Evolutionary conservation across 176 grass and related monocot species (phyloP), one percentile per base, ranked within the genome.

Genomic region (Tuctoria greenei): DNA sequence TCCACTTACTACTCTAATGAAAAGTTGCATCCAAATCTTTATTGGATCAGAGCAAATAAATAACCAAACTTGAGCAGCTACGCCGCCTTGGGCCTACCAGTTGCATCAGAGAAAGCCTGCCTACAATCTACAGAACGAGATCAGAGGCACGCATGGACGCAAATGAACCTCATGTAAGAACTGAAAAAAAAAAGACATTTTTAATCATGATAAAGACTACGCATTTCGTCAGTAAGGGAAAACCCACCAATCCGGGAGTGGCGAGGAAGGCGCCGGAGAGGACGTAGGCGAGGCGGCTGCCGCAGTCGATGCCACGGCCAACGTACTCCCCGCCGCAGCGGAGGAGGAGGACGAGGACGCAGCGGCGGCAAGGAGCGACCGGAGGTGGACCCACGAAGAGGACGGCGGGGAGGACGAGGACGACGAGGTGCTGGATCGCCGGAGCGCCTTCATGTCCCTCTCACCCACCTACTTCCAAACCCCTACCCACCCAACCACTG

Each of bases 351-450:
- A 68, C 0, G 85, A 78, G 1, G 76, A 84, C 12, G 91, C 87
- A 71, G 86, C 86, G 34, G 92, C 86, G 69, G 86, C 68, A 71
- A 98, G 86, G 69, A 98, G 86, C 38, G 91, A 98, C 61, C 95
- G 85, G 83, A 98, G 77, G 78, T 98, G 91, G 85, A 90, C 89
- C 95, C 95, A 92, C 59, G 95, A 93, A 2, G 91, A 98, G 20
- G 85, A 79, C 10, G 95, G 84, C 44, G 95, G 86, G 71, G 90
- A 91, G 11, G 92, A 91, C 42, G 90, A 88, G 36, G 85, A 83
- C 38, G 86, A 77, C 59, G 95, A 92, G 40, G 86, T 92, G 67
- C 79, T 89, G 67, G 82, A 89, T 90, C 91, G 84, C 75, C 91
- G 88, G 72, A 94, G 70, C 46, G 91, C 95, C 84, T 98, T 98